These are phyloP conservation scores for Salix caprea DNA, from an alignment of 345 rosid genomes.

Conservation along the genomic window DNA sequence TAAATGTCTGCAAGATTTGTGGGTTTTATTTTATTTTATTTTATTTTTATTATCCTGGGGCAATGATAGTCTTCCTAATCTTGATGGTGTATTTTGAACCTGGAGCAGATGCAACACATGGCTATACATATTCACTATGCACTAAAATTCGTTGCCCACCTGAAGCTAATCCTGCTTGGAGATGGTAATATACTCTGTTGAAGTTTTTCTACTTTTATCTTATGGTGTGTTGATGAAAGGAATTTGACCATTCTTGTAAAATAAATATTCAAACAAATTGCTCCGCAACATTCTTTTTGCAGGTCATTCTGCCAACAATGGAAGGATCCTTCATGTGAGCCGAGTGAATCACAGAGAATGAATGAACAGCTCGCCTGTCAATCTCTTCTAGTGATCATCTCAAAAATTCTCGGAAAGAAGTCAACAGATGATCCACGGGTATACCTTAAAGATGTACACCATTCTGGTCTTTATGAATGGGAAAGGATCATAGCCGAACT, in stretches of 20 bases:
- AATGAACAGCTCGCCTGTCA: conserved; percentile 65
- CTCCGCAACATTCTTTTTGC: conserved; percentile 6
- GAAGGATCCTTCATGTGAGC: conserved; percentile 48
- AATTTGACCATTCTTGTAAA: too few relatives aligned
- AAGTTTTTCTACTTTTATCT: background rate
- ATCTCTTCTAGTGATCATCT: conserved; percentile 39
- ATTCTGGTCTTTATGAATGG: conserved; percentile 47
- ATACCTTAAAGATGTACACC: conserved; percentile 32
- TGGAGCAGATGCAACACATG: conserved; percentile 26
- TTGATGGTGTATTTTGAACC: conserved; percentile 9
- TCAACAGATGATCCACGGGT: conserved; percentile 21
- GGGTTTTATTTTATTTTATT: background rate
- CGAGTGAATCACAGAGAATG: conserved; percentile 38
- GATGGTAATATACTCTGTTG: conserved; percentile 54
- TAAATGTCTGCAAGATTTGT: background rate
- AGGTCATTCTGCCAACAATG: conserved; percentile 75
- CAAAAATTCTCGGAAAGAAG: conserved; percentile 41
- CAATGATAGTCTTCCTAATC: background rate
- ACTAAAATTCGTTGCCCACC: conserved; percentile 53
- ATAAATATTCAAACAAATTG: background rate
- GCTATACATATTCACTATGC: conserved; percentile 24
- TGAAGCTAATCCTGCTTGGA: conserved; percentile 74
- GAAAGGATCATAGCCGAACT: conserved; percentile 39
- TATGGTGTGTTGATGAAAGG: background rate
- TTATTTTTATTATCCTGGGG: background rate